phyloP scores from a whole-genome alignment of 2,329 filamentous ascomycete species.

The Plectosphaerella cucumerina region DNA sequence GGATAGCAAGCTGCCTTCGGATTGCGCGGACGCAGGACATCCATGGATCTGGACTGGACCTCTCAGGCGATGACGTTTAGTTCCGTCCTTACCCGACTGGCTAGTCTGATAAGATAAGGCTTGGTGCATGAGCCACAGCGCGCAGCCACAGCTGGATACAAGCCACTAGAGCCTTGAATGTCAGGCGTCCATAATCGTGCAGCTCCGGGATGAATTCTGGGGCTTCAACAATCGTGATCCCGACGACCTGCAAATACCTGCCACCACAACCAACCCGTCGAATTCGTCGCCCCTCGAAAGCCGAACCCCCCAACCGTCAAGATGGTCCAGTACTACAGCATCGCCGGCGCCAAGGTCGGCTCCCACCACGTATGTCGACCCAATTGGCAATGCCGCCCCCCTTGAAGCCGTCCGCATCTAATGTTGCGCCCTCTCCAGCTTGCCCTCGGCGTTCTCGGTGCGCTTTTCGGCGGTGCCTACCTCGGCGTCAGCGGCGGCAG shows the following conservation, averaged over 20 bases:
- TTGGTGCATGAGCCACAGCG: not conserved
- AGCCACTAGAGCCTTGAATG: conserved; percentile 4
- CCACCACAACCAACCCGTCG: conserved; percentile 19
- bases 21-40: too few species aligned
- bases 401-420: not conserved
- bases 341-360: conserved; percentile 56
- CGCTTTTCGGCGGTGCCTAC: conserved; percentile 46
- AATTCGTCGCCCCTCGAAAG: conserved; percentile 19
- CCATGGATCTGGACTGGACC: not conserved
- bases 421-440: conserved; percentile 33
- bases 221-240: conserved; percentile 12
- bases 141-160: not conserved
- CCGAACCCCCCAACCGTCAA: conserved; percentile 26
- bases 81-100: not conserved
- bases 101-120: not conserved
- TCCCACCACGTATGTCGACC: conserved; percentile 53
- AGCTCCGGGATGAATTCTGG: conserved; percentile 15
- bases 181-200: conserved; percentile 3
- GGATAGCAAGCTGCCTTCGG: not conserved
- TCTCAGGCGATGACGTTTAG: not conserved
- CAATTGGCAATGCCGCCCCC: not conserved
- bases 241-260: conserved; percentile 5
- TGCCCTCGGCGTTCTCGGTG: conserved; percentile 51
- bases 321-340: conserved; percentile 48
- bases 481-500: conserved; percentile 39